Evolutionary conservation across 768 basidiomycete genomes (phyloP).

Genomic region (Dictyophora rubrovolvata): DNA sequence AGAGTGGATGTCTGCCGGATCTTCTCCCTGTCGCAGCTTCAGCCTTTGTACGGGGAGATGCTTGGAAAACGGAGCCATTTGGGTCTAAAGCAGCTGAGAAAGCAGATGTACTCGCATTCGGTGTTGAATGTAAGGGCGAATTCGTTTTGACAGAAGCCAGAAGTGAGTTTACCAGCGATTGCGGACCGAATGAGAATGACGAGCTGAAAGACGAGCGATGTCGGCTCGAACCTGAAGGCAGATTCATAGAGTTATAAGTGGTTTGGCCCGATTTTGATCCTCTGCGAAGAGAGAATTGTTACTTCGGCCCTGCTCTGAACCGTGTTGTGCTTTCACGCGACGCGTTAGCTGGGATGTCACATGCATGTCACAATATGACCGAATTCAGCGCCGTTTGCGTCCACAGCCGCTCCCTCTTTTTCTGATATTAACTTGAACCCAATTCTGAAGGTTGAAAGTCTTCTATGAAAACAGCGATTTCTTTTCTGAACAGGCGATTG

Average conservation of each 20-base stretch:
- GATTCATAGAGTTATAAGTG: constrained; percentile 1
- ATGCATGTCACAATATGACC: background rate
- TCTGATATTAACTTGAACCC: no score
- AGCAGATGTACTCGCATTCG: constrained; percentile 34
- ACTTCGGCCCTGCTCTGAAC: background rate
- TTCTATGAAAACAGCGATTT: no score
- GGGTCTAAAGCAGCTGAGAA: constrained; percentile 43
- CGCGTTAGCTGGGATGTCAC: constrained; percentile 2
- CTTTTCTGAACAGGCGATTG: no score
- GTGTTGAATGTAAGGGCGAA: constrained; percentile 32
- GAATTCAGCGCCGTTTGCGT: no score
- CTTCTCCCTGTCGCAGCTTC: constrained; percentile 20
- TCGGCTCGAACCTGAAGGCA: constrained; percentile 21
- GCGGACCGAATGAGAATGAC: constrained; percentile 78
- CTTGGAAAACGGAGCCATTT: constrained; percentile 65
- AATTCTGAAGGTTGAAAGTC: no score
- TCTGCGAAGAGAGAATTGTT: background rate
- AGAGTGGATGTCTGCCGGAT: constrained; percentile 47
- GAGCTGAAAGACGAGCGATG: constrained; percentile 63
- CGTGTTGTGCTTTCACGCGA: constrained; percentile 1
- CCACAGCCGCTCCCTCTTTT: no score
- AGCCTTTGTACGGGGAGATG: constrained; percentile 57
- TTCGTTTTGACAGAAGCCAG: constrained; percentile 55
- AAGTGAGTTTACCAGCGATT: constrained; percentile 63
- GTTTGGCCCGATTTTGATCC: background rate